Evolutionary conservation across 139 green algal species (phyloP), one percentile per base, ranked within the genome.

Genomic region (Chlamydomonas asymmetrica): DNA sequence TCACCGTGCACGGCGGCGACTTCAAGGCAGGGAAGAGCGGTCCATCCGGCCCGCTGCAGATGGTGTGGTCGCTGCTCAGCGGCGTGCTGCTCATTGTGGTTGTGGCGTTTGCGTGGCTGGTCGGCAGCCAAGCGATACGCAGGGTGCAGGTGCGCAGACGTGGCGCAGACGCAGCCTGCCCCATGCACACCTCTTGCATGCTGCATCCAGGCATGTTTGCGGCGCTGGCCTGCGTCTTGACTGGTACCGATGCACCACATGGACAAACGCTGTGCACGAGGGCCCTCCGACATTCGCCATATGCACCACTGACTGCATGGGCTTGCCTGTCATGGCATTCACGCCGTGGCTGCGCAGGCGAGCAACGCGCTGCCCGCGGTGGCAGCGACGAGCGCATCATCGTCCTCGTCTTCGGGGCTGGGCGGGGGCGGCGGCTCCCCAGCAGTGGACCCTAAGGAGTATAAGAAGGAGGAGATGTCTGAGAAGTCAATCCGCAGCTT

Each of bases 381-480:
- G n/a, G n/a, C n/a, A n/a, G n/a, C n/a, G n/a, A n/a, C n/a, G n/a
- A n/a, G n/a, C n/a, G n/a, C n/a, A n/a, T n/a, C n/a, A n/a, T n/a
- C n/a, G n/a, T n/a, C n/a, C n/a, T n/a, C n/a, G n/a, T n/a, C n/a
- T n/a, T n/a, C n/a, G n/a, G n/a, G n/a, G n/a, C n/a, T n/a, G 1
- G 39, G 25, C 2, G 29, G 41, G 54, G 23, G 20, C 39, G 32
- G 31, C 25, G 64, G 54, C 20, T 37, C 64, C 3, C 78, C 82
- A 3, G 64, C 62, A 5, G 43, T 83, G 29, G 82, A 88, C 18
- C 82, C 82, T 7, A 88, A 88, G 82, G 89, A 95, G 79, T 95
- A 90, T 74, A 90, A 90, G 71, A 83, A 83, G 35, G 87, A 92
- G 38, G 85, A 90, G 74, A 49, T 92, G 73, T 73, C 84, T 29